phyloP scores from a whole-genome alignment of 495 filamentous ascomycete genomes.

The Penicillium arizonense region DNA sequence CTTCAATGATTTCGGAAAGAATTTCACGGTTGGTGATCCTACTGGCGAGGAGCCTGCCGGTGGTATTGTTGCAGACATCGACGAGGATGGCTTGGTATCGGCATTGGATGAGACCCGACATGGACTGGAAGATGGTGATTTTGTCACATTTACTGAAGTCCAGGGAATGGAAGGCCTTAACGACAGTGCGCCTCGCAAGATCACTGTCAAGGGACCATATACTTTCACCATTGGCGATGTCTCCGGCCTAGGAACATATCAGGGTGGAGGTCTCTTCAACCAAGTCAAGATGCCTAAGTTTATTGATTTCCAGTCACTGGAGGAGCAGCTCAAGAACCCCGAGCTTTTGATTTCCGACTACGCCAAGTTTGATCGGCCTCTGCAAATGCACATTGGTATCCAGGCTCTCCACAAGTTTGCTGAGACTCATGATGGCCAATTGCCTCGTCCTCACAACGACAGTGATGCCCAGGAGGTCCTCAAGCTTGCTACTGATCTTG shows the following conservation, averaged over 20 bases:
- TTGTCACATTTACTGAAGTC: slow-evolving; percentile 89
- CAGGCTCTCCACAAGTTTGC: slow-evolving; percentile 88
- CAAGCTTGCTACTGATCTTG: slow-evolving; percentile 67
- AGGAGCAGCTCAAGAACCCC: slow-evolving; percentile 74
- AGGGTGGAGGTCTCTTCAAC: slow-evolving; percentile 81
- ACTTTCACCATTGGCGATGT: slow-evolving; percentile 97
- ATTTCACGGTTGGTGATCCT: slow-evolving; percentile 84
- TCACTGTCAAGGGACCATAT: slow-evolving; percentile 93
- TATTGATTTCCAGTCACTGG: slow-evolving; percentile 81
- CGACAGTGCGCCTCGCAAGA: slow-evolving; percentile 74
- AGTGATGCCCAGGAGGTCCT: slow-evolving; percentile 78
- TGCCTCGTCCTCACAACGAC: slow-evolving; percentile 80
- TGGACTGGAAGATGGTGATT: slow-evolving; percentile 94
- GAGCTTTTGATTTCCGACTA: slow-evolving; percentile 91
- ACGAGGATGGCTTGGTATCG: slow-evolving; percentile 85
- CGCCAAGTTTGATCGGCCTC: slow-evolving; percentile 93
- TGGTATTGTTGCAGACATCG: slow-evolving; percentile 89
- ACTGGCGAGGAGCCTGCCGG: slow-evolving; percentile 85
- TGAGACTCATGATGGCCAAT: slow-evolving; percentile 61
- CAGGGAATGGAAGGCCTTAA: slow-evolving; percentile 92
- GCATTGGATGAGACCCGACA: slow-evolving; percentile 95
- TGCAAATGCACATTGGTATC: slow-evolving; percentile 87
- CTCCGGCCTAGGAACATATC: slow-evolving; percentile 78
- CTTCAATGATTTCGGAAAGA: slow-evolving; percentile 96
- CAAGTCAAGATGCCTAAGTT: slow-evolving; percentile 99